Evolutionary conservation across 1,139 yeast genomes (phyloP), one percentile per base, ranked within the genome.

Genomic region (Candida sojae): DNA sequence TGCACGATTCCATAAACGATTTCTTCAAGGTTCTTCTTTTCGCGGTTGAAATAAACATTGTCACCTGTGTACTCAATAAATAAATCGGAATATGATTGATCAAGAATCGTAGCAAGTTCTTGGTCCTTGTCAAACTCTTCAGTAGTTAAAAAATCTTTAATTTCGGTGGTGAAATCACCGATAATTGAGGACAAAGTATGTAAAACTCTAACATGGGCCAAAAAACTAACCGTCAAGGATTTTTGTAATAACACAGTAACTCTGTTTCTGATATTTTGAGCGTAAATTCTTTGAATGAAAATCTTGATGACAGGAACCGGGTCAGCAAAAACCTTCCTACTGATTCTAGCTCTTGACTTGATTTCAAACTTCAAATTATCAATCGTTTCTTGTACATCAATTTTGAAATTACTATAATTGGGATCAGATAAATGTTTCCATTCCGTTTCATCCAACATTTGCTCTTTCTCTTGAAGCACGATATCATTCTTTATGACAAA

Each of bases 401-500:
- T 23, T 42, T 58, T 63, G 28, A 49, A 73, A 5, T 66, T 71
- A 12, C 56, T 61, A 46, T 57, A 67, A 43, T 67, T 66, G 1
- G 79, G 77, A 53, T 74, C 75, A 0, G 71, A 59, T 25, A 75
- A 56, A 44, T 63, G 61, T 4, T 53, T 53, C 80, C 79, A 75
- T 4, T 64, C 56, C 1, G 64, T 61, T 49, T 73, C 68, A 38
- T 74, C 79, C 17, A 72, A 60, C 10, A 71, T 61, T 29, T 51
- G 49, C 40, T 73, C 73, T 21, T 64, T 63, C 28, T 60, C 63
- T 46, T 75, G 76, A 9, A 46, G 12, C 6, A 56, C 48, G 52
- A 87, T 81, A 50, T 84, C 88, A 62, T 88, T 91, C 61, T 88
- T 91, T 60, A 84, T 85, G 39, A 91, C 90, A 67, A 89, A 92